Base-by-base conservation (phyloP, 73 alveolate species). In the Symbiodinium pilosum region DNA sequence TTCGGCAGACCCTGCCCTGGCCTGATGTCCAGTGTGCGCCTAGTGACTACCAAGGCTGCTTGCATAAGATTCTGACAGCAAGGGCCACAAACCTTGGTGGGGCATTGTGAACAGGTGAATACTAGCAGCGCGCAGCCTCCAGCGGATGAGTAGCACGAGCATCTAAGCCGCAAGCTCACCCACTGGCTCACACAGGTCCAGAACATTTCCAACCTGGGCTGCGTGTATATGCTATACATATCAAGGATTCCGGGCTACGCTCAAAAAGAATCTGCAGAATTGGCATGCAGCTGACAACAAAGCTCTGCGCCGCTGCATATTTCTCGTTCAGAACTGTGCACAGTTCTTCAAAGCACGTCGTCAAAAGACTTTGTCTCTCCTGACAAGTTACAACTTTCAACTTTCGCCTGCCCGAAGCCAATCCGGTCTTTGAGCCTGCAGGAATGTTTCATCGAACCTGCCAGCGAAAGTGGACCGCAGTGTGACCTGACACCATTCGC, bases 171-270 rank as follows among this genome's bases (percentile, higher is more conserved):
- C 34, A 21, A 18, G 39, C 83, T 86, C 93, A 20, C 93, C 93
- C 93, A 86, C 36, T 3, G 93, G 93, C 52, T 86, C 93, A 36
- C 93, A 86, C 39, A 86, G 93, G n/a, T 86, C 93, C 83, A 86
- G 20, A n/a, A 86, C 93, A 26, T 86, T 47, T 4, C 93, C 93
- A 24, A 86, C 40, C 93, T 86, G 34, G 16, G 18, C 11, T 18
- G 44, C 18, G 51, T 11, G n/a, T n/a, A n/a, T n/a, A n/a, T n/a
- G n/a, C 28, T 12, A 52, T 12, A 52, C 69, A 52, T 20, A 20
- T 52, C 69, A 52, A 52, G 9, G 69, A 52, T 12, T 12, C 69
- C 9, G 20, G 69, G 28, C 28, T 12, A 12, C 20, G 69, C 9
- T 12, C 69, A 9, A 12, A 20, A 52, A 20, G 69, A 9, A 52